Evolutionary conservation across 192 early-diverging fungal species (phyloP).

Genomic region (Linnemannia hyalina): DNA sequence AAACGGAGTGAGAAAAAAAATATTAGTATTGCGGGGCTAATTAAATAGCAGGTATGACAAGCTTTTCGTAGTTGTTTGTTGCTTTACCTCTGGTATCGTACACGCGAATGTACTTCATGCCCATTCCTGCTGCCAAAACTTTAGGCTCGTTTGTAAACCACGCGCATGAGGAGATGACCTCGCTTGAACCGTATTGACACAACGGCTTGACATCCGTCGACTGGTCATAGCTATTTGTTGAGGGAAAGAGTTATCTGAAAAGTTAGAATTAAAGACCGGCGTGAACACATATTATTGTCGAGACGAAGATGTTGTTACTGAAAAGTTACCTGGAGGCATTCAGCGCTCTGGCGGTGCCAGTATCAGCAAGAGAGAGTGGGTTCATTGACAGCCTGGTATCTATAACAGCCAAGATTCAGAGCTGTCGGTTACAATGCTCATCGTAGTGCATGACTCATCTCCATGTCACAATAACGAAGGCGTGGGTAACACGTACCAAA

Average conservation of each 20-base stretch:
- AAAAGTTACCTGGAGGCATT: conserved; percentile 38
- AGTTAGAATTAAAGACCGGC: background rate
- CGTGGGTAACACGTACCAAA: conserved; percentile 14
- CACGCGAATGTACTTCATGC: conserved; percentile 73
- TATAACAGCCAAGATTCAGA: background rate
- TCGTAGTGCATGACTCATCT: background rate
- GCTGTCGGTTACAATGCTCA: background rate
- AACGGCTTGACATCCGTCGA: conserved; percentile 54
- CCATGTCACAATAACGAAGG: background rate
- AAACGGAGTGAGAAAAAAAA: background rate
- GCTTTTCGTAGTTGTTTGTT: background rate
- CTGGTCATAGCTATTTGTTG: conserved; percentile 26
- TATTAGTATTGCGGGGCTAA: background rate
- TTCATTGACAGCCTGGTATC: conserved; percentile 50
- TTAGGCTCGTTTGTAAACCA: conserved; percentile 73
- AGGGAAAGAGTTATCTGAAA: background rate
- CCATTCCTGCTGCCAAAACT: conserved; percentile 79
- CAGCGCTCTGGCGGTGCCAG: conserved; percentile 38
- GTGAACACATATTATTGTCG: background rate
- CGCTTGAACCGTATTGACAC: conserved; percentile 73
- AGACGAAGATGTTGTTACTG: background rate
- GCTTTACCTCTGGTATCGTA: conserved; percentile 74
- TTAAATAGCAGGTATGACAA: background rate
- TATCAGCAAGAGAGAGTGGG: conserved; percentile 47
- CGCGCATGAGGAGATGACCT: conserved; percentile 74